A percentile compares a stretch with the other conserved stretches of the same genome.
Evolutionary conservation across 1,284 basidiomycete species (phyloP).

Genomic region (Rhodotorula sp.): DNA sequence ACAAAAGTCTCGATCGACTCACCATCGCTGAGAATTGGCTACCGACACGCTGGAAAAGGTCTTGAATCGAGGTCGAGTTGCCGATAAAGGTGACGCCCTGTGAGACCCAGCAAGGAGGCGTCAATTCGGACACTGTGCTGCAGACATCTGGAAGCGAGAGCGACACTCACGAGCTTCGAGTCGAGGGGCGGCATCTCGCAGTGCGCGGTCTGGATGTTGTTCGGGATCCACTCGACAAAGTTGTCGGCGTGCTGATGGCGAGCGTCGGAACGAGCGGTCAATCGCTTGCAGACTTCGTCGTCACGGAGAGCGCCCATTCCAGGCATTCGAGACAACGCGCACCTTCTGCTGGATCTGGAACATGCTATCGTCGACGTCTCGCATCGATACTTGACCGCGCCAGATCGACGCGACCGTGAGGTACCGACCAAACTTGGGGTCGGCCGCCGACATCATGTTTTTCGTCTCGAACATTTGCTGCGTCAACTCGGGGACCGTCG

Average conservation of each 20-base stretch:
- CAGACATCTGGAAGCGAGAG: too few species aligned
- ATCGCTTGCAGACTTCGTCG: neutral
- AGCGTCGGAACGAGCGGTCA: neutral
- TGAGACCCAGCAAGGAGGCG: slow-evolving; percentile 53
- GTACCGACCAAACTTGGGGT: slow-evolving; percentile 85
- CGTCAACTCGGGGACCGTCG: slow-evolving; percentile 49
- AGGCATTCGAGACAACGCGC: slow-evolving; percentile 47
- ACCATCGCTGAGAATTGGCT: slow-evolving; percentile 79
- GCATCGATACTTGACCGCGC: slow-evolving; percentile 98
- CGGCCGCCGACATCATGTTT: slow-evolving; percentile 74
- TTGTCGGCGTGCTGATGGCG: slow-evolving; percentile 57
- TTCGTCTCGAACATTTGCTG: slow-evolving; percentile 61
- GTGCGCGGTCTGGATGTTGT: slow-evolving; percentile 67
- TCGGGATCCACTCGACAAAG: slow-evolving; percentile 86
- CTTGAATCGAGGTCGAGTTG: slow-evolving; percentile 92
- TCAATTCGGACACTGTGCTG: neutral
- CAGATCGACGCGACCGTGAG: slow-evolving; percentile 88
- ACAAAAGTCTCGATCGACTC: neutral
- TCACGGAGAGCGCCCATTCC: neutral
- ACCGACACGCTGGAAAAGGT: slow-evolving; percentile 90
- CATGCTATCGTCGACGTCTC: slow-evolving; percentile 98
- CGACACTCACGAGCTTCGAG: slow-evolving; percentile 62
- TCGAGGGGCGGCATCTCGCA: slow-evolving; percentile 46
- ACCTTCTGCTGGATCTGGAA: slow-evolving; percentile 60
- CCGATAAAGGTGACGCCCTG: slow-evolving; percentile 80